Evolutionary conservation across 2,329 filamentous ascomycete species (phyloP), one percentile per base, ranked within the genome.

Genomic region (Microdochium paspali): DNA sequence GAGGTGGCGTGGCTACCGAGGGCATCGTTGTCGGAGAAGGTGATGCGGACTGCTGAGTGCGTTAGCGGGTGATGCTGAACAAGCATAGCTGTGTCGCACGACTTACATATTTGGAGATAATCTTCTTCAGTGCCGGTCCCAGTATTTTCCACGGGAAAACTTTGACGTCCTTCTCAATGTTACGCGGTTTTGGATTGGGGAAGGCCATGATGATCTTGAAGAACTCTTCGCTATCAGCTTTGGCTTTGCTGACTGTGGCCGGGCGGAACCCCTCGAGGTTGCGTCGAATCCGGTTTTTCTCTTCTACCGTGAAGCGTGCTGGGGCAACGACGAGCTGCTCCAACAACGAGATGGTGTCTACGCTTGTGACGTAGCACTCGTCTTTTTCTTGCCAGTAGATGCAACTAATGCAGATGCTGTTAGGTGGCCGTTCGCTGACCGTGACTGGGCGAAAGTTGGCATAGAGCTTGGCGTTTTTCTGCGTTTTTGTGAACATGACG

Each of bases 121-220:
- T 97, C 74, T 98, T 98, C 77, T 94, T 95, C 54, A 98, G 76
- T 0, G 93, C 91, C 50, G 82, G 79, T 44, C 80, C 79, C 42
- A 98, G 75, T 50, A 93, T 88, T 66, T 90, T 93, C 93, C 93
- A 98, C 4, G 90, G 85, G 61, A 97, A 98, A 12, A 97, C 93
- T 70, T 98, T 98, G 62, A 98, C 90, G 60, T 97, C 91, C 71
- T 98, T 98, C 72, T 97, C 93, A 54, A 98, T 98, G 61, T 97
- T 96, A 52, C 93, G 79, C 18, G 93, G 93, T 68, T 97, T 97
- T 2, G 93, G 93, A 51, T 85, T 87, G 12, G 90, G 89, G 61
- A 97, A 97, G 1, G 82, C 88, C 93, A 98, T 98, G 68, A 98
- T 97, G 58, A 96, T 78, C 71, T 96, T 96, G 81, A 97, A 97